Percentiles rank a stretch among this genome's conserved stretches.
Evolutionary conservation across 495 filamentous ascomycete species (phyloP).

Genomic region (Hypoxylon intermedium): DNA sequence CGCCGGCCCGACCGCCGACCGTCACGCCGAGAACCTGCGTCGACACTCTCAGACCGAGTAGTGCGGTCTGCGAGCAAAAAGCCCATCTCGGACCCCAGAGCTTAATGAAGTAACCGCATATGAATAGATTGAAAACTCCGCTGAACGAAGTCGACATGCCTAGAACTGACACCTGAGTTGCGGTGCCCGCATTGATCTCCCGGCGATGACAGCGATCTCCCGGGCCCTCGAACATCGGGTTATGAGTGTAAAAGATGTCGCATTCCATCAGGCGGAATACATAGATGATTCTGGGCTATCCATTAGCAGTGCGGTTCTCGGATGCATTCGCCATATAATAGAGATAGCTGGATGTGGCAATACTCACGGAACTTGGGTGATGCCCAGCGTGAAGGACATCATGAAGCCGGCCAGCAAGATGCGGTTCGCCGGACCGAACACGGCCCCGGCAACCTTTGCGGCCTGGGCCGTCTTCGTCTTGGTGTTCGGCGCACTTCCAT

Average conservation of each 20-base stretch:
- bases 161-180: constrained; percentile 58
- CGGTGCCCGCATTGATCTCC: constrained; percentile 63
- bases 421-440: constrained; percentile 49
- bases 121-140: constrained; percentile 63
- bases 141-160: constrained; percentile 58
- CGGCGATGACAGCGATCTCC: constrained; percentile 55
- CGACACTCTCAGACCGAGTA: constrained; percentile 59
- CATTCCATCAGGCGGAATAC: constrained; percentile 66
- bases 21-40: constrained; percentile 62
- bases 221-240: constrained; percentile 46
- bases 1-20: constrained; percentile 57
- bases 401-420: constrained; percentile 61
- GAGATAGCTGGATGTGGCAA: not conserved
- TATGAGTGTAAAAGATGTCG: constrained; percentile 59
- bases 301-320: constrained; percentile 17
- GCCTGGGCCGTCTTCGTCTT: constrained; percentile 18
- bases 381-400: constrained; percentile 62
- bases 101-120: constrained; percentile 65
- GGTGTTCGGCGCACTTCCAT: constrained; percentile 26
- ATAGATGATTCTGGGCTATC: constrained; percentile 58
- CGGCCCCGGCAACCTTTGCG: constrained; percentile 9
- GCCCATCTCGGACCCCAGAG: constrained; percentile 59
- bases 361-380: constrained; percentile 64
- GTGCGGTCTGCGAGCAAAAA: constrained; percentile 57
- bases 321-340: not conserved